Evolutionary conservation across 2,329 filamentous ascomycete species (phyloP).

Genomic region (Fusarium sublunatum): DNA sequence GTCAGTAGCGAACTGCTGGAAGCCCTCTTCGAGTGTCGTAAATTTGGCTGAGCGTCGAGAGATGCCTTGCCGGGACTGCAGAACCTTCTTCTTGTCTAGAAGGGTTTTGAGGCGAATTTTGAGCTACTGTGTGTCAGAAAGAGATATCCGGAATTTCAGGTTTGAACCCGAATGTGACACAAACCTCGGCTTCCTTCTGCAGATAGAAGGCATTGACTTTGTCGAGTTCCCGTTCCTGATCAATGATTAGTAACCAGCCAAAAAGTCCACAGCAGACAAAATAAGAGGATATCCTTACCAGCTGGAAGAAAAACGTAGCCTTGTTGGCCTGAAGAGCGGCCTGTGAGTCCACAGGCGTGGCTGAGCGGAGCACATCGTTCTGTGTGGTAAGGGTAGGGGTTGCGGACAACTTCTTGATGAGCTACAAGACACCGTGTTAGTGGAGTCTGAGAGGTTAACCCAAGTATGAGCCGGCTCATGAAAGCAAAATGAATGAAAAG

Average conservation of each 20-base stretch:
- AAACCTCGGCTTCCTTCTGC: constrained; percentile 96
- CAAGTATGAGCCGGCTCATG: constrained; percentile 27
- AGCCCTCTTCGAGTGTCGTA: constrained; percentile 93
- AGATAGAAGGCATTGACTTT: constrained; percentile 99
- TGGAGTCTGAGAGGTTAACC: constrained; percentile 30
- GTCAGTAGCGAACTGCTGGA: constrained; percentile 96
- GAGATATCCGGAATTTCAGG: background rate
- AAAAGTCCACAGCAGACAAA: constrained; percentile 43
- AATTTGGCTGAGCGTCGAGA: constrained; percentile 94
- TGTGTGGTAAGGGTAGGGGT: constrained; percentile 86
- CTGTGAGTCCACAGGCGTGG: constrained; percentile 76
- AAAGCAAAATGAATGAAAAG: constrained; percentile 35
- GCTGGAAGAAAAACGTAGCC: constrained; percentile 97
- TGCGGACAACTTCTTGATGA: constrained; percentile 97
- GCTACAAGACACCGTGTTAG: constrained; percentile 64
- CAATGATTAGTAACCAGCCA: constrained; percentile 53
- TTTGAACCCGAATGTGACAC: constrained; percentile 44
- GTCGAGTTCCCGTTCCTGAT: constrained; percentile 93
- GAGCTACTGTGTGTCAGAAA: constrained; percentile 67
- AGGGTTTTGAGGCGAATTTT: constrained; percentile 92
- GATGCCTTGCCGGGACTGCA: constrained; percentile 82
- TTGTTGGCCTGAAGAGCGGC: constrained; percentile 94
- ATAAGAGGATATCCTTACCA: constrained; percentile 68
- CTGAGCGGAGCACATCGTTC: constrained; percentile 66
- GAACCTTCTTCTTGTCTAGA: constrained; percentile 91